phyloP scores from a whole-genome alignment of 2,329 filamentous ascomycete genomes.

The Arthroderma sp. region DNA sequence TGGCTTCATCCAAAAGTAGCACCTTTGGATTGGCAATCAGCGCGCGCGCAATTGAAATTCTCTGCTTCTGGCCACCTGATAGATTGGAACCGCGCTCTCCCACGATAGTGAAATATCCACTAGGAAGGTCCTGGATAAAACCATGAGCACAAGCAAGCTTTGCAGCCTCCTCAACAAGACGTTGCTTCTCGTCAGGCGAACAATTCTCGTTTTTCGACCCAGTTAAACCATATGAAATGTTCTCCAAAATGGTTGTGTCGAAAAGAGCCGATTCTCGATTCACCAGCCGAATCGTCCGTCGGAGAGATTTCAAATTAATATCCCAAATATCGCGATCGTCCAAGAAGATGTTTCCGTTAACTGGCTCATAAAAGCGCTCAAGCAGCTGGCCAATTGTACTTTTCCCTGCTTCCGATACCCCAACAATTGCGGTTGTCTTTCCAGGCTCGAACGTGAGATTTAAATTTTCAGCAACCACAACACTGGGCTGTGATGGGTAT shows the following conservation, averaged over 20 bases:
- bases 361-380: conserved; percentile 47
- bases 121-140: conserved; percentile 59
- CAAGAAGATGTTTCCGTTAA: conserved; percentile 19
- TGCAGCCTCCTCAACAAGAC: conserved; percentile 8
- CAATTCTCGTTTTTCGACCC: conserved; percentile 9
- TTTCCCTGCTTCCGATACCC: conserved; percentile 26
- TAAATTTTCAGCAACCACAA: conserved; percentile 23
- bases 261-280: conserved; percentile 14
- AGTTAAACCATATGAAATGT: conserved; percentile 10
- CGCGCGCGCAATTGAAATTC: conserved; percentile 80
- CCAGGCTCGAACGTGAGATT: conserved; percentile 25
- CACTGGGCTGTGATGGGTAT: conserved; percentile 28
- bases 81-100: conserved; percentile 81
- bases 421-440: conserved; percentile 34
- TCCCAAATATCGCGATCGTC: conserved; percentile 23
- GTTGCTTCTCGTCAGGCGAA: conserved; percentile 8
- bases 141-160: conserved; percentile 51
- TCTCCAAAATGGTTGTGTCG: conserved; percentile 10
- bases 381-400: conserved; percentile 37
- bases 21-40: conserved; percentile 69
- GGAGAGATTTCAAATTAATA: conserved; percentile 16
- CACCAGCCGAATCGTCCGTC: conserved; percentile 14
- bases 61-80: conserved; percentile 93
- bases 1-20: conserved; percentile 73
- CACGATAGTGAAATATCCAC: conserved; percentile 74